phyloP scores from a whole-genome alignment of 2,329 filamentous ascomycete genomes.

The Ophiocordyceps camponoti-floridani region DNA sequence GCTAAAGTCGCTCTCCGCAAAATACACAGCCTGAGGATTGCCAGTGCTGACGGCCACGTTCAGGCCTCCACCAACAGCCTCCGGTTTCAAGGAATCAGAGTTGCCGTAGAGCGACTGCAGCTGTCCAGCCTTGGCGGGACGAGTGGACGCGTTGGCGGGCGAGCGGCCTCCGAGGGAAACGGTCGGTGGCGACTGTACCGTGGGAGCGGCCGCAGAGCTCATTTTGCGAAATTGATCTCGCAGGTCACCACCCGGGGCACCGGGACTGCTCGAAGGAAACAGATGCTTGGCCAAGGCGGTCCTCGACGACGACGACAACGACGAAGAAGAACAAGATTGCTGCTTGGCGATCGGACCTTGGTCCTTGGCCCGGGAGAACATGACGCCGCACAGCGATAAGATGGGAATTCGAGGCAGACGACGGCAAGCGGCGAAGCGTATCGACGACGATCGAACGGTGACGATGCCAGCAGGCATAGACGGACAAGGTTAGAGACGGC shows the following conservation, averaged over 20 bases:
- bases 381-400: neutral
- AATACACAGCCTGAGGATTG: conserved; percentile 27
- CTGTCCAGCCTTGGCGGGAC: conserved; percentile 8
- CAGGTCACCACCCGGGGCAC: conserved; percentile 25
- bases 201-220: conserved; percentile 14
- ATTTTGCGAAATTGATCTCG: conserved; percentile 30
- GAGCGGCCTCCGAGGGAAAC: conserved; percentile 4
- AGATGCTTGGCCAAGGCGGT: conserved; percentile 28
- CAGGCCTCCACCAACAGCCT: conserved; percentile 4
- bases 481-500: neutral
- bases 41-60: conserved; percentile 11
- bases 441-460: conserved; percentile 16
- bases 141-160: conserved; percentile 13
- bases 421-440: neutral
- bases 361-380: conserved; percentile 4
- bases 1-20: conserved; percentile 72
- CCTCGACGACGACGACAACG: conserved; percentile 1
- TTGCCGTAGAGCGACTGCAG: conserved; percentile 24
- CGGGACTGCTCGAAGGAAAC: conserved; percentile 39
- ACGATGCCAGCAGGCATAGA: neutral
- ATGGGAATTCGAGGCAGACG: neutral
- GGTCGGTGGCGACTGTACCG: conserved; percentile 20
- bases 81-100: conserved; percentile 26
- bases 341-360: conserved; percentile 12
- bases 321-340: conserved; percentile 7